Evolutionary conservation across 129 eudicot species (phyloP), one percentile per base, ranked within the genome.

Genomic region (Calendula officinalis): DNA sequence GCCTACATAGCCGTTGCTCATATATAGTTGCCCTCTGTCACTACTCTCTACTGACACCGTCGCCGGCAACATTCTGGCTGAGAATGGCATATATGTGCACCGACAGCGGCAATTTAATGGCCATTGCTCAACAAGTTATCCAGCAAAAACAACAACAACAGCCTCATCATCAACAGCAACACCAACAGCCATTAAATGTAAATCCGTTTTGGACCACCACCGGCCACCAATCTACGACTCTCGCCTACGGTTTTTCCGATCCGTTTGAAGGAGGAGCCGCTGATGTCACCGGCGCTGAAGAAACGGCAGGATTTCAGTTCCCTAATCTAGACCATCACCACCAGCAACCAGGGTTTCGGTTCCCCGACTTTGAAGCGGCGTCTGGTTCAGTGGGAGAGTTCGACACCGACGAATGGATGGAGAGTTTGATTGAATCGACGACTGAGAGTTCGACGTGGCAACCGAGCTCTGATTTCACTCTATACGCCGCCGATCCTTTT

Each of bases 331-430:
- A 87, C 32, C 80, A 76, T 75, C 83, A 78, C 30, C 30, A 22
- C 43, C 80, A 70, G 2, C 64, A 82, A 4, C 47, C 42, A 22
- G 87, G 77, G 45, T 88, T 88, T 65, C 73, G 85, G 32, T 92
- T 88, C 57, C 60, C 87, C 0, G 96, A 91, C 64, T 82, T 87
- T 32, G 84, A 81, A 5, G 81, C 82, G 34, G 96, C 82, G 22
- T 45, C 82, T 5, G 94, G 84, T n/a, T 66, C 78, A 2, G 78
- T 66, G 11, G 82, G 72, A 11, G 98, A 91, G 83, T 88, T 87
- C 36, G 99, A 92, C 60, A 83, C 99, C 44, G 99, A 92, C 27
- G 99, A 92, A 83, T 92, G 99, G 99, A 92, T 92, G 99, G 99
- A 92, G 75, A 92, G 91, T 47, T 77, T 92, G 35, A 92, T 92